These are phyloP conservation scores for Zygotorulaspora florentina DNA, from an alignment of 805 yeast species.

Conservation along the genomic window DNA sequence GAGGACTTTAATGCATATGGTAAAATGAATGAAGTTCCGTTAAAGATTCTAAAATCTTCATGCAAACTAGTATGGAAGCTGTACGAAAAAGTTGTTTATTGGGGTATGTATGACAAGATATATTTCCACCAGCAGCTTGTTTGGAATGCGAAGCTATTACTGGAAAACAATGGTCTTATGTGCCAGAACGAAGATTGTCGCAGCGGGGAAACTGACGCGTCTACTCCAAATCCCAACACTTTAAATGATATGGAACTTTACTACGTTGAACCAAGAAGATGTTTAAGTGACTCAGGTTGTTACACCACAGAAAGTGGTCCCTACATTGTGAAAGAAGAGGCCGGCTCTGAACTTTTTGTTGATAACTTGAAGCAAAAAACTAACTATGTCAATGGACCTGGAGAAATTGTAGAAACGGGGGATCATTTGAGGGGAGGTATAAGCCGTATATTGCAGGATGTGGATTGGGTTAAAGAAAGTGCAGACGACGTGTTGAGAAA, in stretches of 20 bases:
- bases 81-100: conserved; percentile 11
- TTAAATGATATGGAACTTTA: neutral
- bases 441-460: conserved; percentile 26
- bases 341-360: neutral
- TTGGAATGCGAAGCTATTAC: conserved; percentile 9
- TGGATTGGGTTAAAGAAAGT: conserved; percentile 35
- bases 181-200: conserved; percentile 8
- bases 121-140: conserved; percentile 9
- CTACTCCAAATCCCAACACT: neutral
- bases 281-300: neutral
- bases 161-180: conserved; percentile 12
- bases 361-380: neutral
- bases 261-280: neutral
- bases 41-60: conserved; percentile 13
- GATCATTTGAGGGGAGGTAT: conserved; percentile 7
- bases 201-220: neutral
- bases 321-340: neutral
- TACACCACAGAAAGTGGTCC: neutral
- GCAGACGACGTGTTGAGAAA: conserved; percentile 36
- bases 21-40: conserved; percentile 3
- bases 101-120: conserved; percentile 12
- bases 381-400: neutral
- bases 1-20: conserved; percentile 7
- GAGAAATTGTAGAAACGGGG: neutral
- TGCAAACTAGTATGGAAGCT: conserved; percentile 13